Evolutionary conservation across 2,329 filamentous ascomycete genomes (phyloP).

Genomic region (Penicillium oxalicum): DNA sequence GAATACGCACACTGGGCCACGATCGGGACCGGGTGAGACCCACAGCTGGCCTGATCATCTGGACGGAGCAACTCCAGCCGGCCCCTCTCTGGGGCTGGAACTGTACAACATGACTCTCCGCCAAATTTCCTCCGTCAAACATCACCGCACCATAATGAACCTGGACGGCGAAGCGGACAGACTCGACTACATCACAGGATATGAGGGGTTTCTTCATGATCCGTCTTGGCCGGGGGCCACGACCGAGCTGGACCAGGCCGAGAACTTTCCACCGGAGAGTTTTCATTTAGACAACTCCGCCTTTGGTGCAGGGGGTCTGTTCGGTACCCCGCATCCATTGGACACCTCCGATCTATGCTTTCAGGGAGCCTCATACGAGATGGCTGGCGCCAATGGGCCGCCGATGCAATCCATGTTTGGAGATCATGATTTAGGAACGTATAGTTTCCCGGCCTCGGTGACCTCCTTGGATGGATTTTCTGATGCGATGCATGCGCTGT

Average conservation of each 20-base stretch:
- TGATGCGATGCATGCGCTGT: background rate
- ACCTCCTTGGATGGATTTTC: constrained; percentile 1
- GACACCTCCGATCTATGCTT: background rate
- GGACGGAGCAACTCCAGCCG: no score
- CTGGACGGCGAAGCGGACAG: no score
- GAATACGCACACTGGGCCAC: no score
- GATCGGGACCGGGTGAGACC: no score
- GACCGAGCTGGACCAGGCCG: background rate
- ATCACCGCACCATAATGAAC: no score
- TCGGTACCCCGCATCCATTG: background rate
- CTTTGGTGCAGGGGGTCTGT: background rate
- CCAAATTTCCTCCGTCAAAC: no score
- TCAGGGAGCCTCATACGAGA: background rate
- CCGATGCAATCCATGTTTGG: background rate
- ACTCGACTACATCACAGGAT: background rate
- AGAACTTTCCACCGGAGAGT: background rate
- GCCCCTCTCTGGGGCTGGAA: no score
- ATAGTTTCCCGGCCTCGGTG: constrained; percentile 1
- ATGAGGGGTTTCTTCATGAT: background rate
- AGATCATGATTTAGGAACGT: background rate
- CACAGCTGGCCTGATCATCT: no score
- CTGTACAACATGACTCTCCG: no score
- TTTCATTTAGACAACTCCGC: background rate
- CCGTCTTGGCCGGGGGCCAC: background rate
- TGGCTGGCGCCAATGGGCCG: background rate